These are phyloP conservation scores for Geranium rotundifolium DNA, from an alignment of 345 rosid species.

Conservation along the genomic window DNA sequence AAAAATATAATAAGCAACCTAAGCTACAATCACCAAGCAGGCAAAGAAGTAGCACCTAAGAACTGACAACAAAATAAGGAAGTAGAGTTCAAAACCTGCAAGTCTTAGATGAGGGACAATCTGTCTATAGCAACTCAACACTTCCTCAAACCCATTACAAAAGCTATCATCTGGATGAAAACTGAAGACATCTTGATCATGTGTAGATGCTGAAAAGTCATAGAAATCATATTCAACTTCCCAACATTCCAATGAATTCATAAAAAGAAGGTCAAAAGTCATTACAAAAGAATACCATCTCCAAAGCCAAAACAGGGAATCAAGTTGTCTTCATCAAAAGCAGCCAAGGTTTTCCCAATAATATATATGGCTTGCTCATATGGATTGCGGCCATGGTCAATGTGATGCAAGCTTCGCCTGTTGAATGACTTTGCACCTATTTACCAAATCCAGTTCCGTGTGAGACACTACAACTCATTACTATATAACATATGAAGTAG, in stretches of 20 bases:
- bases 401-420: conserved; percentile 61
- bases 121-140: conserved; percentile 59
- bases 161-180: conserved; percentile 49
- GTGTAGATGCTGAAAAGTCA: conserved; percentile 66
- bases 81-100: conserved; percentile 39
- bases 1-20: conserved; percentile 7
- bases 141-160: conserved; percentile 97
- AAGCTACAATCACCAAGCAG: not conserved
- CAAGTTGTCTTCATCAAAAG: conserved; percentile 82
- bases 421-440: conserved; percentile 69
- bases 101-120: conserved; percentile 74
- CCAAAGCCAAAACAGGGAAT: conserved; percentile 98
- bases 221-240: conserved; percentile 8
- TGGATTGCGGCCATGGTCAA: conserved; percentile 60
- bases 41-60: not conserved
- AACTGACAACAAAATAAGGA: conserved; percentile 1
- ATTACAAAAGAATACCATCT: conserved; percentile 44
- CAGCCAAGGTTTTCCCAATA: conserved; percentile 72
- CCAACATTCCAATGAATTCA: not conserved
- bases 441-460: conserved; percentile 11
- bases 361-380: conserved; percentile 91
- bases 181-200: conserved; percentile 89
- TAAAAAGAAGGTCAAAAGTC: not conserved
- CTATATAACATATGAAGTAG: conserved; percentile 5
- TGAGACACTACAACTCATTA: conserved; percentile 1